These are phyloP conservation scores for Pholiota molesta DNA, from an alignment of 768 basidiomycete species.

Conservation along the genomic window DNA sequence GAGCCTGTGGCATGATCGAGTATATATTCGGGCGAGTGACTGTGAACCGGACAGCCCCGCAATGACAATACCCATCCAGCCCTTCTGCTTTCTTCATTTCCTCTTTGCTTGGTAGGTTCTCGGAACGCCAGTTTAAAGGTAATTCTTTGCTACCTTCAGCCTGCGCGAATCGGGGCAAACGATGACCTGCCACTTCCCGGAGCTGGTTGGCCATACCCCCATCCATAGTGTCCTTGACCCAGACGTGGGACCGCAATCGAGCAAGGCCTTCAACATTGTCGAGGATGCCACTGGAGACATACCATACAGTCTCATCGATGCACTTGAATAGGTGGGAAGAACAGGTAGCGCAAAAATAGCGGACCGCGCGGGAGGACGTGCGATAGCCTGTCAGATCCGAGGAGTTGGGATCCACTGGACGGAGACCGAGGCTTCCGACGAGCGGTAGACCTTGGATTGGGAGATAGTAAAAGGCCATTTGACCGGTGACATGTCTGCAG, in stretches of 20 bases:
- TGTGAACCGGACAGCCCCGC: constrained; percentile 15
- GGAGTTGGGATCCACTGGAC: background rate
- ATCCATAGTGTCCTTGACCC: constrained; percentile 24
- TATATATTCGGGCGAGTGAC: constrained; percentile 23
- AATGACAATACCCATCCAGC: constrained; percentile 19
- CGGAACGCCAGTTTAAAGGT: constrained; percentile 19
- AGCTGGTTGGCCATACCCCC: constrained; percentile 25
- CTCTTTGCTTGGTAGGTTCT: background rate
- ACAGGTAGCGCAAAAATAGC: constrained; percentile 25
- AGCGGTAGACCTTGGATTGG: constrained; percentile 13
- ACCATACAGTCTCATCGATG: constrained; percentile 9
- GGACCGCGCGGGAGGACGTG: constrained; percentile 9
- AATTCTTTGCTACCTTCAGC: constrained; percentile 14
- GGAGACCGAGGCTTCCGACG: background rate
- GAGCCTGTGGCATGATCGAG: constrained; percentile 6
- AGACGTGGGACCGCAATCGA: constrained; percentile 18
- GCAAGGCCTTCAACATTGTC: constrained; percentile 20
- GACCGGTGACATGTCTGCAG: constrained; percentile 30
- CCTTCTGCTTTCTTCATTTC: background rate
- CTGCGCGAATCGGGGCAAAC: constrained; percentile 17
- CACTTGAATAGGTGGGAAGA: constrained; percentile 19
- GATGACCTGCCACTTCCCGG: constrained; percentile 9
- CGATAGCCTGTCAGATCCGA: constrained; percentile 16
- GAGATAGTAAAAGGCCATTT: constrained; percentile 20
- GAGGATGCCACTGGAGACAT: constrained; percentile 18